Percentiles rank a stretch among this genome's conserved stretches.
Evolutionary conservation across 768 basidiomycete genomes (phyloP).

Genomic region (Xanthoconium purpureum): DNA sequence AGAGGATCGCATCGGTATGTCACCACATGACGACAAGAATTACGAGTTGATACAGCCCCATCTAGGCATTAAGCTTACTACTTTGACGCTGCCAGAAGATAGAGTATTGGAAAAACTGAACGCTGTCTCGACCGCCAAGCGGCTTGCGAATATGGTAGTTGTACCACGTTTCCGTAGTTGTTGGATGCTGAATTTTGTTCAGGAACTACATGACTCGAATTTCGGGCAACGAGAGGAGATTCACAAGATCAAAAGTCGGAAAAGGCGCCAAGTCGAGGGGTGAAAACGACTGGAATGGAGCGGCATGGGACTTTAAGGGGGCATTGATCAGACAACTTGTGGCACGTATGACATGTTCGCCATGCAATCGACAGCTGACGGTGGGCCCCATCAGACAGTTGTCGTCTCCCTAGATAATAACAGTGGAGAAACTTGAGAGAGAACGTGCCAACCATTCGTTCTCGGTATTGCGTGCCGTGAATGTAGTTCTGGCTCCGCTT

Average conservation of each 20-base stretch:
- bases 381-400: not conserved
- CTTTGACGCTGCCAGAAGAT: constrained; percentile 74
- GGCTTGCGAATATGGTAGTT: constrained; percentile 89
- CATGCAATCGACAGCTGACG: not conserved
- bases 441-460: too few relatives aligned
- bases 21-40: not conserved
- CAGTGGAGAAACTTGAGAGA: too few relatives aligned
- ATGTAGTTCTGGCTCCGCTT: constrained; percentile 17
- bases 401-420: too few relatives aligned
- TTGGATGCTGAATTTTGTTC: constrained; percentile 9
- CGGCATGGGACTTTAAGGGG: not conserved
- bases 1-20: constrained; percentile 83
- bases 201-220: constrained; percentile 84
- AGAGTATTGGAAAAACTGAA: constrained; percentile 84
- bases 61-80: constrained; percentile 70
- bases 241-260: constrained; percentile 57
- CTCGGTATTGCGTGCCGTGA: constrained; percentile 15
- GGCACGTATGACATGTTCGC: not conserved
- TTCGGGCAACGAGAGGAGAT: constrained; percentile 90
- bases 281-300: not conserved
- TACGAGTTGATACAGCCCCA: not conserved
- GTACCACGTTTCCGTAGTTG: not conserved
- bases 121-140: constrained; percentile 86
- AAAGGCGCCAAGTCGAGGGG: constrained; percentile 12
- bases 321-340: constrained; percentile 10